Percentiles rank a stretch among this genome's conserved stretches.
phyloP scores from a whole-genome alignment of 2,329 filamentous ascomycete genomes.

The Penicillium occitanis region DNA sequence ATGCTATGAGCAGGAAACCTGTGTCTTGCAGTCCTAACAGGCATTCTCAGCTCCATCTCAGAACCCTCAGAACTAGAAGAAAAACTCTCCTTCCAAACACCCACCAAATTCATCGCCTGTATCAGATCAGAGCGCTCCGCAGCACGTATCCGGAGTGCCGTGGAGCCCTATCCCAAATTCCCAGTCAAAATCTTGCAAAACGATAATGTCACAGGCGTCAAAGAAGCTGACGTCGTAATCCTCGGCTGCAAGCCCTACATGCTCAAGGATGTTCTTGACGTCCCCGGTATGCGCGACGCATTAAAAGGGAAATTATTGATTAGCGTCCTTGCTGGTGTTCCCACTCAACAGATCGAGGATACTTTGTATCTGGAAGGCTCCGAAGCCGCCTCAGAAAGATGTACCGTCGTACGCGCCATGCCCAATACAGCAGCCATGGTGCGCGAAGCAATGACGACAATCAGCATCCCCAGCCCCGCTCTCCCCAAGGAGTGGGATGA shows the following conservation, averaged over 20 bases:
- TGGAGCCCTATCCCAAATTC: constrained; percentile 60
- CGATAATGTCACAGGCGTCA: constrained; percentile 67
- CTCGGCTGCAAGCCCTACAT: constrained; percentile 80
- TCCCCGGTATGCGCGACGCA: constrained; percentile 68
- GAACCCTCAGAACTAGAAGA: constrained; percentile 39
- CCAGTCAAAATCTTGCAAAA: constrained; percentile 67
- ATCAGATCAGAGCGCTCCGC: constrained; percentile 70
- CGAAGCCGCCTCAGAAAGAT: constrained; percentile 33
- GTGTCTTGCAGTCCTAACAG: constrained; percentile 79
- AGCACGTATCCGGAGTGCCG: constrained; percentile 64
- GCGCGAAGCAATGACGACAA: constrained; percentile 78
- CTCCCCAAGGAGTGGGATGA: constrained; percentile 43
- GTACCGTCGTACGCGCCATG: constrained; percentile 71
- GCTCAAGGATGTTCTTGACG: constrained; percentile 66
- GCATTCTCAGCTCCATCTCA: constrained; percentile 70
- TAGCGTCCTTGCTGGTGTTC: constrained; percentile 76
- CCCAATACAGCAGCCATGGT: constrained; percentile 81
- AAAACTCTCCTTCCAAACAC: constrained; percentile 52
- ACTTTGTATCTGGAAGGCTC: constrained; percentile 59
- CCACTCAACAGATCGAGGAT: constrained; percentile 65
- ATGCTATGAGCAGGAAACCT: constrained; percentile 63
- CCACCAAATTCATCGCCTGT: constrained; percentile 76
- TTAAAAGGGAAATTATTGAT: constrained; percentile 78
- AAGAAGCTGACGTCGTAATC: constrained; percentile 70
- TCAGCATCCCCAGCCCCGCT: constrained; percentile 58